Evolutionary conservation across 768 basidiomycete species (phyloP), one percentile per base, ranked within the genome.

Genomic region (Boletellus ananas): DNA sequence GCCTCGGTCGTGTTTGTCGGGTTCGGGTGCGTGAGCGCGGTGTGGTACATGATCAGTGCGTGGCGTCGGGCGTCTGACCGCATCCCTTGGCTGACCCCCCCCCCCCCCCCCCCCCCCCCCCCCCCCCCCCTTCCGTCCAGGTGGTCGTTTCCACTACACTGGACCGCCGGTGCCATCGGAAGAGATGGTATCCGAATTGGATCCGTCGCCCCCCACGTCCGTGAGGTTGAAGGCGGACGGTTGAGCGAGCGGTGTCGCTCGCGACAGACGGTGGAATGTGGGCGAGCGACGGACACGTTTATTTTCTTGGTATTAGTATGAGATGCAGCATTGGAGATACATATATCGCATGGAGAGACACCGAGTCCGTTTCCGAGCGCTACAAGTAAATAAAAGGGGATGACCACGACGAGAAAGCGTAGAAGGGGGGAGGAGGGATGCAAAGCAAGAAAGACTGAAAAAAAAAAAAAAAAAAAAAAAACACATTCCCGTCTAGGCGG

Each of bases 1-100:
- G 83, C 83, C 11, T 79, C 79, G 9, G 83, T 80, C 13, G 82
- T 85, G 14, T 85, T 84, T 50, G 78, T 82, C 35, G 83, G 79
- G 4, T 85, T 86, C 52, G 79, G 69, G 1, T 51, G 68, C 14
- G 74, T 85, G 29, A 83, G 82, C 45, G 78, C 74, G 0, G 66
- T 73, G 21, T 86, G 83, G 84, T 86, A 85, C 55, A 41, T 74
- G 27, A 74, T 81, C 50, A 73, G 80, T 82, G 52, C 36, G 79
- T 75, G 29, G 4, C 29, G 29, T 29, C 29, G n/a, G n/a, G n/a
- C n/a, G n/a, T n/a, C n/a, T n/a, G n/a, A n/a, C n/a, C n/a, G n/a
- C n/a, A n/a, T n/a, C n/a, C n/a, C n/a, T n/a, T n/a, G n/a, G n/a
- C n/a, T n/a, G n/a, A n/a, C n/a, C n/a, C n/a, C n/a, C n/a, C n/a